Percentiles rank a stretch among this genome's conserved stretches.
Conservation (phyloP, 1,284 basidiomycete genomes). For the Lentinula novae-zelandiae region DNA sequence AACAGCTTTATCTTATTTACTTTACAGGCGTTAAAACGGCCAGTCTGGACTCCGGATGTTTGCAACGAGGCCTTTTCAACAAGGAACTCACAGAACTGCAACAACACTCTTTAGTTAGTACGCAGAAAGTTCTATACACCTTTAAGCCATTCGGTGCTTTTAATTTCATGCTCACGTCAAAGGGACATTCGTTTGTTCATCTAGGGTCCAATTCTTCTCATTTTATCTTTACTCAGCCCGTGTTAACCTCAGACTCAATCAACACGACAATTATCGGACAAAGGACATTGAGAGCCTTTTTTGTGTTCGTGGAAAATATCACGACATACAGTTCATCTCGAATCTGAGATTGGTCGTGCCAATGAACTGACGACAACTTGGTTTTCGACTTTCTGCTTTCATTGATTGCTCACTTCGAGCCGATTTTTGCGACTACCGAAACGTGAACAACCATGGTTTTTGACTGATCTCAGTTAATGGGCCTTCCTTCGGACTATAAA, state of each 20-base stretch:
- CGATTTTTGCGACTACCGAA: slow-evolving; percentile 12
- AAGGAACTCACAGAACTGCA: background rate
- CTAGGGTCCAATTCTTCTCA: slow-evolving; percentile 17
- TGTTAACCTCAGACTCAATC: background rate
- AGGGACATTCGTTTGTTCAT: slow-evolving; percentile 16
- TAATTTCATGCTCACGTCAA: slow-evolving; percentile 22
- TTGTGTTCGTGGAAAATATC: background rate
- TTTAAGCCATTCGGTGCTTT: slow-evolving; percentile 16
- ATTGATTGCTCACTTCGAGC: slow-evolving; percentile 21
- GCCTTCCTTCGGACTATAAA: background rate
- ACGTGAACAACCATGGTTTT: background rate
- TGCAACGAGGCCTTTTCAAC: slow-evolving; percentile 2
- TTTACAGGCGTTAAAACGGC: background rate
- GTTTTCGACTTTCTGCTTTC: slow-evolving; percentile 18
- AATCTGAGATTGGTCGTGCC: slow-evolving; percentile 3
- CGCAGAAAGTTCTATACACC: background rate
- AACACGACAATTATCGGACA: slow-evolving; percentile 15
- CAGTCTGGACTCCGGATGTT: background rate
- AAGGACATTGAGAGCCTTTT: slow-evolving; percentile 11
- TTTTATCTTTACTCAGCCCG: slow-evolving; percentile 2
- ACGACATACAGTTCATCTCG: background rate
- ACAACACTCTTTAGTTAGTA: slow-evolving; percentile 16
- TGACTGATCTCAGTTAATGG: background rate
- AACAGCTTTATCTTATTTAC: background rate
- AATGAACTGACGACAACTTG: slow-evolving; percentile 8